Evolutionary conservation across 2,329 filamentous ascomycete genomes (phyloP), one percentile per base, ranked within the genome.

Genomic region (Thermochaetoides dissita): DNA sequence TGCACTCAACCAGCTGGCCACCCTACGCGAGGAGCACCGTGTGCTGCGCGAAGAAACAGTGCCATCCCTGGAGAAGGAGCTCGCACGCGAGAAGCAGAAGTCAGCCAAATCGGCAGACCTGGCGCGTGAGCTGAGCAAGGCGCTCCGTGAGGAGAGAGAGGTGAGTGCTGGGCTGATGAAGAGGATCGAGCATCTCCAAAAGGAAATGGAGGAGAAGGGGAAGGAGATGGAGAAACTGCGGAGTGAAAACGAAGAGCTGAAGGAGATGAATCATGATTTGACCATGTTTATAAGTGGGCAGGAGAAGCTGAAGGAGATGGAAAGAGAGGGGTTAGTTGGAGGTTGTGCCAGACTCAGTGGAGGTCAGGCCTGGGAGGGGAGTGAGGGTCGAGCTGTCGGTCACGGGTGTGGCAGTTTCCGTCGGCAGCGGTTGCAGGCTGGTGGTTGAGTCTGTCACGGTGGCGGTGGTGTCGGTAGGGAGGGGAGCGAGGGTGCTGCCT

Each of bases 241-340:
- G 52, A 56, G 53, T 10, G 76, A 86, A 59, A 81, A 84, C 50
- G 70, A 66, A 34, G 86, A 94, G 51, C 63, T 94, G 36, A 76
- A 79, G 50, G 87, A 94, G 59, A 82, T 87, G 69, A 94, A 94
- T 57, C 74, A 83, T 10, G 89, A 95, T 58, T 58, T 95, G 57
- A 79, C 71, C 39, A 88, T 94, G 71, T 94, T 89, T 55, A 89
- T 95, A 46, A 84, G 78, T 12, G 82, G 84, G 0, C 77, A 83
- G 59, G 79, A 91, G 61, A 89, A 86, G 61, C 62, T 95, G 52
- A 80, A 74, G 63, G 73, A 80, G 59, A 63, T 87, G 62, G 74
- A 76, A 58, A 72, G 71, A 29, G 71, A 71, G 50, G 77, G 72
- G 0, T 59, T 68, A 49, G 52, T 73, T 31, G 69, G 74, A 44